Base-by-base conservation (phyloP, 73 alveolate genomes). In the Tetrahymena thermophila region DNA sequence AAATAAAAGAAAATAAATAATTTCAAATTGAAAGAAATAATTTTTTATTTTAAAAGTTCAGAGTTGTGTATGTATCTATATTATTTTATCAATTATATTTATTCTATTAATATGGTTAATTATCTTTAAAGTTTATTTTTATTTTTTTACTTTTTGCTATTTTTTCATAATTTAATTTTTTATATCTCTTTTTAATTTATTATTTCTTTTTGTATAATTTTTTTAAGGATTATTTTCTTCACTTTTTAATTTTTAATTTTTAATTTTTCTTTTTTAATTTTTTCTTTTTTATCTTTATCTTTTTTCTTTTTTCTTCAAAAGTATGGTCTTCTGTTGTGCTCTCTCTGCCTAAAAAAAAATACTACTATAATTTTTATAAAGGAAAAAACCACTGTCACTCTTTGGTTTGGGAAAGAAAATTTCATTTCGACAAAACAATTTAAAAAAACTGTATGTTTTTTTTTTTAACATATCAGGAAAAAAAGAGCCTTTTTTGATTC, bases 331-430 rank as follows among this genome's bases (percentile, higher is more conserved):
- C 37, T 71, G 40, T 71, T 71, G 85, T 56, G 43, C 13, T 31
- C 37, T 71, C 89, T 71, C 23, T 10, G 37, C 89, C 89, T 71
- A 71, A 71, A 71, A 71, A 58, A 71, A 71, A 71, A 71, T 71
- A 71, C 89, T 71, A 71, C 89, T 71, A 71, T 71, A 71, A 71
- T 71, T 71, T 71, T 71, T 71, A 71, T 56, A 9, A 71, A 31
- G 89, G 89, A 71, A 71, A 28, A 71, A 71, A 71, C 89, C 89
- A 71, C 89, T 71, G n/a, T 71, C 89, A 71, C 89, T 71, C 89
- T 71, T 71, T 71, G 23, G 83, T 1, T 25, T 28, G 89, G 89
- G 89, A n/a, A 71, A 71, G 89, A 71, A 71, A 71, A 17, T 71
- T 71, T 71, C 89, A 71, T 71, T 71, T 71, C n/a, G 89, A 71